Evolutionary conservation across 805 yeast species (phyloP).

Genomic region (Metschnikowia arizonensis): DNA sequence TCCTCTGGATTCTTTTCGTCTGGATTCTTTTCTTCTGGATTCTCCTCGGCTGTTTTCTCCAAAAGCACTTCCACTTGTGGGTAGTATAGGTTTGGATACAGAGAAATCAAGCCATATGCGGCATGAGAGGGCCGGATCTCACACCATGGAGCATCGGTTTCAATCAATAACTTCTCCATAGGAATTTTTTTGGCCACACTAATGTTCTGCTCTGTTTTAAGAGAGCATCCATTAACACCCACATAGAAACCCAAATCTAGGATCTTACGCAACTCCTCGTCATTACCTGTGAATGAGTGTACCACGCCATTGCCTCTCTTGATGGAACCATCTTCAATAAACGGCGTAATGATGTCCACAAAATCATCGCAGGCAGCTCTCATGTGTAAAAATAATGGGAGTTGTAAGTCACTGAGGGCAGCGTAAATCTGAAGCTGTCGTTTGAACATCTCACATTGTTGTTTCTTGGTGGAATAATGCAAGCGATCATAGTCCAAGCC

Average conservation of each 20-base stretch:
- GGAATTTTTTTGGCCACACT: constrained; percentile 69
- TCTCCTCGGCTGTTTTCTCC: background rate
- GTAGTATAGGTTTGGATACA: constrained; percentile 54
- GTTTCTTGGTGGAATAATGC: constrained; percentile 63
- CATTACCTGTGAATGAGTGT: constrained; percentile 90
- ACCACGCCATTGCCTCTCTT: constrained; percentile 67
- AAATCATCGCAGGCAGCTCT: constrained; percentile 83
- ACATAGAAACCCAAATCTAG: constrained; percentile 61
- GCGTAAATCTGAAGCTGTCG: constrained; percentile 66
- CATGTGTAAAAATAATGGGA: constrained; percentile 90
- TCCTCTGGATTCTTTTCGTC: background rate
- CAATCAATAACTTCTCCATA: constrained; percentile 64
- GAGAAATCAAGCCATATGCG: constrained; percentile 53
- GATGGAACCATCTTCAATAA: constrained; percentile 41
- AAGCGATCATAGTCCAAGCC: constrained; percentile 94
- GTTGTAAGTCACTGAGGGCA: constrained; percentile 36
- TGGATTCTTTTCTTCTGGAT: background rate
- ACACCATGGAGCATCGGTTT: constrained; percentile 99
- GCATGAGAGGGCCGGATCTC: constrained; percentile 84
- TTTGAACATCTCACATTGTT: constrained; percentile 65
- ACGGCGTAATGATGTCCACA: constrained; percentile 57
- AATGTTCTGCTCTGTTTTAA: constrained; percentile 71
- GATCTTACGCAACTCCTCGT: constrained; percentile 55
- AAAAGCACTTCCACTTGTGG: constrained; percentile 29
- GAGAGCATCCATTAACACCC: constrained; percentile 91